Percentiles rank a stretch among this genome's conserved stretches.
phyloP scores from a whole-genome alignment of 192 early-diverging fungal species.

The Backusella macrospora region DNA sequence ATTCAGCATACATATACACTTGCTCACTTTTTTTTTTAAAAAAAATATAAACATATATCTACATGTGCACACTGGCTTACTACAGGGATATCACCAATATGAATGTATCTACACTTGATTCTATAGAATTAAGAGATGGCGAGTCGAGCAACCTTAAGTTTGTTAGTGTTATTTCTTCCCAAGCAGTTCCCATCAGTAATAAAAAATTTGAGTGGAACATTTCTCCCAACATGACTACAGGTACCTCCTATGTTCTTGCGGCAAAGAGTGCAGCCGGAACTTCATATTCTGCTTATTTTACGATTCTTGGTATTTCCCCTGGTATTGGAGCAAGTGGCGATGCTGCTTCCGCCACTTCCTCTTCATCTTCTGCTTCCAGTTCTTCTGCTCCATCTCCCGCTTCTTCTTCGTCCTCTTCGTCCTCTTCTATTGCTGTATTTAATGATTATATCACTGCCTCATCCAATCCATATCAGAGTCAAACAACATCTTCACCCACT shows the following conservation, averaged over 20 bases:
- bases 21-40: no score
- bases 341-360: neutral
- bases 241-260: slow-evolving; percentile 1
- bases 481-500: neutral
- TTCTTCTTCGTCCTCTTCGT: neutral
- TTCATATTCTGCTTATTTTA: slow-evolving; percentile 21
- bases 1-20: no score
- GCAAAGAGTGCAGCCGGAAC: neutral
- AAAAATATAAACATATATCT: no score
- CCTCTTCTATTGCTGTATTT: neutral
- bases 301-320: slow-evolving; percentile 6
- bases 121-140: slow-evolving; percentile 5
- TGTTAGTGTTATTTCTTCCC: neutral
- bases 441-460: neutral
- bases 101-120: slow-evolving; percentile 3
- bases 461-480: neutral
- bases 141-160: neutral
- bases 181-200: neutral
- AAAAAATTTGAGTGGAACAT: slow-evolving; percentile 14
- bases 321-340: slow-evolving; percentile 9
- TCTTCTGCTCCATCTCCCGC: neutral
- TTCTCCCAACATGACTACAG: neutral
- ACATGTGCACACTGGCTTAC: no score
- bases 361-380: neutral
- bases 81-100: slow-evolving; percentile 4